Evolutionary conservation across 2,329 filamentous ascomycete genomes (phyloP).

Genomic region (Colletotrichum sidae): DNA sequence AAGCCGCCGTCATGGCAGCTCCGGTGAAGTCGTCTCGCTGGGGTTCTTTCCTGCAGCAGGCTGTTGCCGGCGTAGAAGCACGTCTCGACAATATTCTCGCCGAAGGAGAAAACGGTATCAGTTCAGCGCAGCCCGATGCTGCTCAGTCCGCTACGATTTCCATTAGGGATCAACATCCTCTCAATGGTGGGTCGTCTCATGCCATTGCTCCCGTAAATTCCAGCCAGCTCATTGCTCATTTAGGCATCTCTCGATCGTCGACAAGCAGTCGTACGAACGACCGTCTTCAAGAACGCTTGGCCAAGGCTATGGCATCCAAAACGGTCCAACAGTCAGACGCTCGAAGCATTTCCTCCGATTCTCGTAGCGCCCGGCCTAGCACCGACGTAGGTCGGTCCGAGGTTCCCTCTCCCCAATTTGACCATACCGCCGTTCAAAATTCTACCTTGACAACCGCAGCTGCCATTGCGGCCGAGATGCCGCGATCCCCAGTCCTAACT

Average conservation of each 20-base stretch:
- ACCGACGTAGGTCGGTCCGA: slow-evolving; percentile 10
- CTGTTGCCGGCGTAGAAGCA: slow-evolving; percentile 93
- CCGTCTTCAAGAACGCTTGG: slow-evolving; percentile 87
- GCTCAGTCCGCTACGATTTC: neutral
- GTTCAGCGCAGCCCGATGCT: slow-evolving; percentile 5
- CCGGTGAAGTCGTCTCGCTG: slow-evolving; percentile 72
- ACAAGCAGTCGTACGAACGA: slow-evolving; percentile 76
- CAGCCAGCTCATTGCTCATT: slow-evolving; percentile 18
- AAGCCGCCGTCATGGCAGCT: slow-evolving; percentile 55
- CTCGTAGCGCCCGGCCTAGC: slow-evolving; percentile 16
- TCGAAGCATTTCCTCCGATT: slow-evolving; percentile 18
- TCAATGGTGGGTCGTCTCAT: slow-evolving; percentile 9
- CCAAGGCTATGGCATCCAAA: slow-evolving; percentile 85
- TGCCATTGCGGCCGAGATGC: neutral
- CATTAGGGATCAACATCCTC: slow-evolving; percentile 15
- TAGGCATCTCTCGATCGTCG: slow-evolving; percentile 71
- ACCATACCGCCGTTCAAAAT: neutral
- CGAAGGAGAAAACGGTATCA: slow-evolving; percentile 68
- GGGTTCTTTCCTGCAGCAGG: slow-evolving; percentile 87
- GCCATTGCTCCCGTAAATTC: neutral
- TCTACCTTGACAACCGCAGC: neutral
- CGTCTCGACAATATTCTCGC: slow-evolving; percentile 91
- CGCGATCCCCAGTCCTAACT: no score
- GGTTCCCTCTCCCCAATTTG: neutral
- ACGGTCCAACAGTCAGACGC: slow-evolving; percentile 27